A percentile compares a stretch with the other conserved stretches of the same genome.
These are phyloP conservation scores for Cutaneotrichosporon sp. DNA, from an alignment of 1,284 basidiomycete genomes.

Conservation along the genomic window DNA sequence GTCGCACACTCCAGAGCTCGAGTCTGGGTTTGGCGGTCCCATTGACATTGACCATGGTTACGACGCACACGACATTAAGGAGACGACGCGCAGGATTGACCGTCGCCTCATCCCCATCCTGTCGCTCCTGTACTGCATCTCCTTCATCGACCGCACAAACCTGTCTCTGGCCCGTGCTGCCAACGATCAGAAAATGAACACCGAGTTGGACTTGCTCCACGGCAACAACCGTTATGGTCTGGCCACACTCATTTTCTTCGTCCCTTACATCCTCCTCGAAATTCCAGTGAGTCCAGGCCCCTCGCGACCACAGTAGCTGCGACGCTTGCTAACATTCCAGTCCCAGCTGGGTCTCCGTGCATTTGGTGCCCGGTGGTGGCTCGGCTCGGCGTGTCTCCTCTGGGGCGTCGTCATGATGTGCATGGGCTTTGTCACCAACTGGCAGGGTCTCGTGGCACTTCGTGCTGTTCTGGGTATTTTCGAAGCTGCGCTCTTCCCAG, in stretches of 20 bases:
- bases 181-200: conserved; percentile 22
- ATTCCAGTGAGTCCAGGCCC: conserved; percentile 10
- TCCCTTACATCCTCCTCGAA: conserved; percentile 46
- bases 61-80: conserved; percentile 3
- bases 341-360: conserved; percentile 23
- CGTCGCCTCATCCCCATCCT: conserved; percentile 19
- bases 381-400: conserved; percentile 8
- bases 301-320: background rate
- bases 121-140: conserved; percentile 14
- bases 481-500: conserved; percentile 43
- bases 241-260: conserved; percentile 41
- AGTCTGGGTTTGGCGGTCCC: background rate
- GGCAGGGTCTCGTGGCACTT: conserved; percentile 41
- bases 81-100: conserved; percentile 12
- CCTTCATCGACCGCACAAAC: conserved; percentile 34
- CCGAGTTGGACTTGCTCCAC: conserved; percentile 25
- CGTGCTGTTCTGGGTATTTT: conserved; percentile 47
- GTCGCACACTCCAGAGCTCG: conserved; percentile 1
- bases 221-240: conserved; percentile 45
- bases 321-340: background rate
- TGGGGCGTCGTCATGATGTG: conserved; percentile 48
- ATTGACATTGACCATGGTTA: conserved; percentile 15
- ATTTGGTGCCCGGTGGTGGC: conserved; percentile 16
- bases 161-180: conserved; percentile 34
- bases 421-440: conserved; percentile 38